Conservation (phyloP, 768 basidiomycete genomes). For the Lactifluus volemus region DNA sequence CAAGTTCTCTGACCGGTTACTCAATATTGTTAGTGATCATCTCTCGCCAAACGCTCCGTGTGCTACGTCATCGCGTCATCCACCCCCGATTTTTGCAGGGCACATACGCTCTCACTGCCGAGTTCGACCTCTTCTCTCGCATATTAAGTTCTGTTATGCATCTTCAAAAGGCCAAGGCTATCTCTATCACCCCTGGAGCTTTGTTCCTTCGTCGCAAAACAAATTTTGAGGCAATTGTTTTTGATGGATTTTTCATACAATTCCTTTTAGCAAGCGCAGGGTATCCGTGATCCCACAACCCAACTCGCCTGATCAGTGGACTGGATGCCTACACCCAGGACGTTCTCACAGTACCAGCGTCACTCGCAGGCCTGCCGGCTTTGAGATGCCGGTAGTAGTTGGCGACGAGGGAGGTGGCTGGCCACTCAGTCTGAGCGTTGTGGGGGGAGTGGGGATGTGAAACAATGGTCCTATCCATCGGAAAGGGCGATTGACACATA, state of each 20-base stretch:
- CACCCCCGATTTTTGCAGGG: slow-evolving; percentile 32
- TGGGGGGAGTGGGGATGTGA: slow-evolving; percentile 87
- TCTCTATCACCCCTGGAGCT: no score
- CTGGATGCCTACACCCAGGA: slow-evolving; percentile 79
- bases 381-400: slow-evolving; percentile 50
- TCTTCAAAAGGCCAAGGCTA: no score
- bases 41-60: no score
- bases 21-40: no score
- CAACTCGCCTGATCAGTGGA: slow-evolving; percentile 30
- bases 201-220: no score
- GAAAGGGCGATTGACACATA: slow-evolving; percentile 32
- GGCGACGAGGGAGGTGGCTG: slow-evolving; percentile 47
- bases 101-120: slow-evolving; percentile 85
- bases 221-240: no score
- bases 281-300: slow-evolving; percentile 51
- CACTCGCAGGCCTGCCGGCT: slow-evolving; percentile 81
- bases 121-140: slow-evolving; percentile 42
- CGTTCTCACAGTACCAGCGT: slow-evolving; percentile 85
- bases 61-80: no score
- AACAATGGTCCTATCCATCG: slow-evolving; percentile 46
- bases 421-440: slow-evolving; percentile 78
- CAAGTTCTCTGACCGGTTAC: no score
- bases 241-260: slow-evolving; percentile 33
- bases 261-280: slow-evolving; percentile 90
- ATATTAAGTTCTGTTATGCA: no score